phyloP scores from a whole-genome alignment of 83 land plant genomes.

The Picea mariana region DNA sequence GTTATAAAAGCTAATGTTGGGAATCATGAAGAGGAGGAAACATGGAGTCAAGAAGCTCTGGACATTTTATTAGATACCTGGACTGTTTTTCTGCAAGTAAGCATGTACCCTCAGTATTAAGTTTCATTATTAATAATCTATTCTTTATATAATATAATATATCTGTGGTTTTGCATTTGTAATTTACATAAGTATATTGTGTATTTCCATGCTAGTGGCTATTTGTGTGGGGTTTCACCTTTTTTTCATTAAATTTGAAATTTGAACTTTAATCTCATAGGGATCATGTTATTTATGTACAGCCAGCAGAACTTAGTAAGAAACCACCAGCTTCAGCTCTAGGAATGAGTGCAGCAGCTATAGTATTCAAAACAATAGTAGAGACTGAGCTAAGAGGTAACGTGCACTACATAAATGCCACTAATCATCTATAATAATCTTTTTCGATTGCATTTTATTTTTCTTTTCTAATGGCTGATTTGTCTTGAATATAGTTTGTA shows the following conservation, averaged over 20 bases:
- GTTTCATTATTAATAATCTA: not conserved
- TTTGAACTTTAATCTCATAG: not conserved
- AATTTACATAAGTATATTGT: not conserved
- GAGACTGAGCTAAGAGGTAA: slow-evolving; percentile 84
- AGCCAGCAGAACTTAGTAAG: slow-evolving; percentile 61
- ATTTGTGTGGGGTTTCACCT: too few species aligned
- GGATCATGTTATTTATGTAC: slow-evolving; percentile 20
- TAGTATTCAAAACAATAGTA: slow-evolving; percentile 66
- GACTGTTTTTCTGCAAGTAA: slow-evolving; percentile 82
- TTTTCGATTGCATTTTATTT: not conserved
- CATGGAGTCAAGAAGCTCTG: slow-evolving; percentile 83
- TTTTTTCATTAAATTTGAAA: too few species aligned
- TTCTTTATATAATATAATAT: not conserved
- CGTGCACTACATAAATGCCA: not conserved
- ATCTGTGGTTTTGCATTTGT: not conserved
- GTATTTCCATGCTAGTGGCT: not conserved
- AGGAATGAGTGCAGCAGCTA: slow-evolving; percentile 67
- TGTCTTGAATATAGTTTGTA: not conserved
- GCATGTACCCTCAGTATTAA: not conserved
- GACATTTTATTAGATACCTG: slow-evolving; percentile 88
- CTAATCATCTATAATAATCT: not conserved
- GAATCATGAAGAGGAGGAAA: slow-evolving; percentile 60
- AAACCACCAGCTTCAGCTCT: slow-evolving; percentile 50
- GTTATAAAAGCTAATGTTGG: slow-evolving; percentile 51
- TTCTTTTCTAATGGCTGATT: not conserved